Conservation (phyloP, 2,329 filamentous ascomycete species). For the Fusarium tricinctum region DNA sequence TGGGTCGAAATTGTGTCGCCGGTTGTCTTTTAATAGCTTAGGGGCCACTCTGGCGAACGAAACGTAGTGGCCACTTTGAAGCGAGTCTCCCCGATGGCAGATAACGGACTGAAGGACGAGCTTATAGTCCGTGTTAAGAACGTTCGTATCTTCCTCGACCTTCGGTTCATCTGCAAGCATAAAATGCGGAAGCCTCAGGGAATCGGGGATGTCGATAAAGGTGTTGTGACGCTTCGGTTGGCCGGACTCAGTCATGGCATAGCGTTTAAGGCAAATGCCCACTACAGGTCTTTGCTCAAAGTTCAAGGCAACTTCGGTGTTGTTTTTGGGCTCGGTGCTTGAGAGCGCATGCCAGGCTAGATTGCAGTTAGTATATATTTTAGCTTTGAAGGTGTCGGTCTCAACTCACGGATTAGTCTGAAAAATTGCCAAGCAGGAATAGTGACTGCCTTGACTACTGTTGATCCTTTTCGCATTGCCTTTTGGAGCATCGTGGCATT, state of each 20-base stretch:
- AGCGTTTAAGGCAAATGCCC: constrained; percentile 93
- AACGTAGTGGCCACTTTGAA: constrained; percentile 93
- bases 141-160: constrained; percentile 68
- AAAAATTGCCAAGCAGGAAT: constrained; percentile 99
- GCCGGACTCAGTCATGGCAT: constrained; percentile 77
- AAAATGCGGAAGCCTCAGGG: constrained; percentile 88
- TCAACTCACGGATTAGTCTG: constrained; percentile 82
- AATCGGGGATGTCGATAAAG: constrained; percentile 88
- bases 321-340: constrained; percentile 68
- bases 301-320: constrained; percentile 88
- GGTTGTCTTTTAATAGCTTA: constrained; percentile 71
- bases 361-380: constrained; percentile 54
- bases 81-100: constrained; percentile 88
- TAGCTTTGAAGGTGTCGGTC: neutral
- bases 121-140: constrained; percentile 91
- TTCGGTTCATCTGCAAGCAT: constrained; percentile 81
- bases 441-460: constrained; percentile 82
- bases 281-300: constrained; percentile 89
- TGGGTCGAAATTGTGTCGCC: constrained; percentile 67
- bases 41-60: constrained; percentile 83
- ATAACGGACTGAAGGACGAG: constrained; percentile 91
- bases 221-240: constrained; percentile 80
- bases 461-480: constrained; percentile 62
- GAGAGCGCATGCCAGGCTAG: constrained; percentile 84
- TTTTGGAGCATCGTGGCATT: constrained; percentile 59